Base-by-base conservation (phyloP, 2,329 filamentous ascomycete genomes). In the Cephalotrichum gorgonifer region DNA sequence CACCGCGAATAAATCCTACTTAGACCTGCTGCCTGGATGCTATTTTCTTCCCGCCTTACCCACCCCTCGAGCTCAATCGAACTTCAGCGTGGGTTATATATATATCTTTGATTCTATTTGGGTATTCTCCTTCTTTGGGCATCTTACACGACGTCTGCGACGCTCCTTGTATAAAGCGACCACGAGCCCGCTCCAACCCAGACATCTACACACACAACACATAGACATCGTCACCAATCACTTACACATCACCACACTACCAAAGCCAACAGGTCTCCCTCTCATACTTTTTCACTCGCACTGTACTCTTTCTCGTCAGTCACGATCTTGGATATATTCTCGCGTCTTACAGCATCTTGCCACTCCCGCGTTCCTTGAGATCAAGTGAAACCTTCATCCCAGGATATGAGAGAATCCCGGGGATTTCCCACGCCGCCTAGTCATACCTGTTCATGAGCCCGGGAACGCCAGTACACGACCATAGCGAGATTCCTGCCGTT, bases 401-500 rank as follows among this genome's bases (percentile, higher is more conserved):
- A 14, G 46, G 46, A 14, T 48, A 48, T 48, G 46, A 48, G n/a
- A 26, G 12, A 17, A 12, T n/a, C 41, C 25, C 15, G 35, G 46
- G 43, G 14, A 26, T 22, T 31, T 43, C 3, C 26, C 46, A 14
- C 25, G 22, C 28, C 31, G 30, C 46, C 26, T 38, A 48, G 22
- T 9, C 23, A 11, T 20, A 25, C 23, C 33, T 25, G 45, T 47
- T 39, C 46, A 48, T 48, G 46, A 42, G 23, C 20, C 20, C n/a
- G 20, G 22, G 38, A 22, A n/a, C n/a, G 2, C 26, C 46, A 28
- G 14, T 38, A 3, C n/a, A 31, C 26, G 17, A 25, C 6, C 26
- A n/a, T 30, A 42, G 38, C 38, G 23, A 31, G n/a, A 48, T 22
- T 27, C 30, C 38, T 20, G n/a, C 23, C 4, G 26, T 48, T 12